Evolutionary conservation across 2,329 filamentous ascomycete species (phyloP).

Genomic region (Dryadomyces sulphureus): DNA sequence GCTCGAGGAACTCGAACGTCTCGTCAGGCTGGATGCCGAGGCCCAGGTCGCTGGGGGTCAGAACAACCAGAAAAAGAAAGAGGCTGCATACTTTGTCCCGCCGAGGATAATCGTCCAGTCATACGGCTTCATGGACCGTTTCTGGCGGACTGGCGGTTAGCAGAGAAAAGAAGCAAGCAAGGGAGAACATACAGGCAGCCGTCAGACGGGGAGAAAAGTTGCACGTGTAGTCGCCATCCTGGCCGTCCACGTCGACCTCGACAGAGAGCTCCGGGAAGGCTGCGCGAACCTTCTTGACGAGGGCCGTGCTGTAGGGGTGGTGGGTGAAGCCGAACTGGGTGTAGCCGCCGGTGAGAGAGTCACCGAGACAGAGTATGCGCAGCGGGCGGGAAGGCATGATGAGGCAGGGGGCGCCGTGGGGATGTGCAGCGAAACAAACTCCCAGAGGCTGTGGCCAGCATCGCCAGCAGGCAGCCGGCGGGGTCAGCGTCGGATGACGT

Average conservation of each 20-base stretch:
- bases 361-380: slow-evolving; percentile 48
- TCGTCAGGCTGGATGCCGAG: slow-evolving; percentile 20
- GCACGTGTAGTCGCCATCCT: slow-evolving; percentile 13
- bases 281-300: slow-evolving; percentile 28
- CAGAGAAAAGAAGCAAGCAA: neutral
- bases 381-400: slow-evolving; percentile 19
- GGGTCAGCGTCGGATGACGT: too few relatives aligned
- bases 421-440: too few relatives aligned
- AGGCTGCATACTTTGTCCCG: slow-evolving; percentile 35
- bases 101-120: slow-evolving; percentile 51
- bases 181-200: slow-evolving; percentile 11
- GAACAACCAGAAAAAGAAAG: too few relatives aligned
- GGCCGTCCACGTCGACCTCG: slow-evolving; percentile 15
- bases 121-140: slow-evolving; percentile 16
- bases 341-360: slow-evolving; percentile 48
- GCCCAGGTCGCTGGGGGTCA: slow-evolving; percentile 29
- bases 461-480: too few relatives aligned
- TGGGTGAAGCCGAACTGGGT: slow-evolving; percentile 23
- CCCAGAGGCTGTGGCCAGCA: too few relatives aligned
- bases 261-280: slow-evolving; percentile 22
- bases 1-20: slow-evolving; percentile 33
- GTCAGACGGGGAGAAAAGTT: slow-evolving; percentile 14
- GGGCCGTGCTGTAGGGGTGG: slow-evolving; percentile 37
- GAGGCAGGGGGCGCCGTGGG: too few relatives aligned
- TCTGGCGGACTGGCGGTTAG: neutral